phyloP scores from a whole-genome alignment of 2,329 filamentous ascomycete species.

The Furcasterigmium furcatum region DNA sequence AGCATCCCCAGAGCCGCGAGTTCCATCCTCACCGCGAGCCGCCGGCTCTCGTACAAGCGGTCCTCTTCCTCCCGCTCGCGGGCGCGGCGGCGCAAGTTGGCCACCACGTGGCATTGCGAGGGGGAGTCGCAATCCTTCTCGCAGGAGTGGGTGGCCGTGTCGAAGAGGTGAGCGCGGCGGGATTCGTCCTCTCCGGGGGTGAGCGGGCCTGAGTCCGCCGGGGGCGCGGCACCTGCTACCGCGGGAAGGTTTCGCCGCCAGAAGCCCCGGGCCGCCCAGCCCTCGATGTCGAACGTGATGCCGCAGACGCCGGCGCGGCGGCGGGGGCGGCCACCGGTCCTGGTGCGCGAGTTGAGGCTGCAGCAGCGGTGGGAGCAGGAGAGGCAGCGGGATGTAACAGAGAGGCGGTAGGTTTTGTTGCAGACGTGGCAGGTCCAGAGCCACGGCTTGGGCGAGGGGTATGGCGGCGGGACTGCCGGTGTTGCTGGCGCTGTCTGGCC shows the following conservation, averaged over 20 bases:
- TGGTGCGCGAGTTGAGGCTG: slow-evolving; percentile 10
- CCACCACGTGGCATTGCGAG: slow-evolving; percentile 2
- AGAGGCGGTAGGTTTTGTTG: slow-evolving; percentile 18
- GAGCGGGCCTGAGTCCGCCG: neutral
- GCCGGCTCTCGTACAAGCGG: too few species aligned
- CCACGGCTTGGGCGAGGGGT: slow-evolving; percentile 17
- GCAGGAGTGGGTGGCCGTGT: neutral
- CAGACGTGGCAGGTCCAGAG: slow-evolving; percentile 30
- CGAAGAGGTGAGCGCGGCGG: neutral
- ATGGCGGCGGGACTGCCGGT: neutral
- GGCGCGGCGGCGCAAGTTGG: neutral
- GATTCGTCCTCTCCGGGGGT: neutral
- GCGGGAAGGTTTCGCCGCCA: slow-evolving; percentile 18
- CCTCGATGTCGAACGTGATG: slow-evolving; percentile 26
- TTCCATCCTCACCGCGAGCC: neutral
- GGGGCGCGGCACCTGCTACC: too few species aligned
- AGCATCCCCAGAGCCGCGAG: neutral
- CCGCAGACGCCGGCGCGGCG: slow-evolving; percentile 13
- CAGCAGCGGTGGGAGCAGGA: slow-evolving; percentile 33
- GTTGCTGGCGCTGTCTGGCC: too few species aligned
- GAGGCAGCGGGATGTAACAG: slow-evolving; percentile 32
- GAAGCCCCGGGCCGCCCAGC: slow-evolving; percentile 23
- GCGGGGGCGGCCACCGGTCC: slow-evolving; percentile 4
- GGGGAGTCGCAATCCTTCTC: slow-evolving; percentile 5
- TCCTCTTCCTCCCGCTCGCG: neutral